A percentile compares a stretch with the other conserved stretches of the same genome.
phyloP scores from a whole-genome alignment of 331 rosid genomes.

The Saraca asoca region DNA sequence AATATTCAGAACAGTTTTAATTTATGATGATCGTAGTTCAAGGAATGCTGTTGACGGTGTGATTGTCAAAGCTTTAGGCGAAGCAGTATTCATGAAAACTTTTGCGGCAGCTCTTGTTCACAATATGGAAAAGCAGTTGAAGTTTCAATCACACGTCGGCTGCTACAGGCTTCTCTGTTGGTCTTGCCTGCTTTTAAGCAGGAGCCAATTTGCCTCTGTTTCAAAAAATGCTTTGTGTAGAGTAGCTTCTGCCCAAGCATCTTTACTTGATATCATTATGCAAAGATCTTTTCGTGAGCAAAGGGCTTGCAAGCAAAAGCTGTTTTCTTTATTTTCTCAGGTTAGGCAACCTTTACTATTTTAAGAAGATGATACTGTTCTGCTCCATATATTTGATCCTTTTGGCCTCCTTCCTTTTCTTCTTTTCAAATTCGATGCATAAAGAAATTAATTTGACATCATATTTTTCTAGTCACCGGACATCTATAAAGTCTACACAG shows the following conservation, averaged over 20 bases:
- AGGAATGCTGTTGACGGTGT: constrained; percentile 81
- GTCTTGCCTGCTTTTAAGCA: constrained; percentile 74
- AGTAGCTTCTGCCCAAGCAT: constrained; percentile 74
- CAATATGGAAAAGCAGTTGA: constrained; percentile 79
- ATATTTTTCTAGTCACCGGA: constrained; percentile 59
- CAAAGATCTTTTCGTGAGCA: constrained; percentile 60
- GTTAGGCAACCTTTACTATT: constrained; percentile 44
- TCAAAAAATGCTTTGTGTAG: constrained; percentile 87
- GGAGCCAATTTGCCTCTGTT: constrained; percentile 65
- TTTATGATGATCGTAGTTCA: constrained; percentile 82
- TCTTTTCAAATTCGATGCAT: constrained; percentile 1
- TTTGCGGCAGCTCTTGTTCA: constrained; percentile 87
- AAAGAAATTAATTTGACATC: constrained; percentile 11
- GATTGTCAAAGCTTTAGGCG: constrained; percentile 61
- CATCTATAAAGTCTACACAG: constrained; percentile 63
- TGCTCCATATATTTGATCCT: constrained; percentile 16
- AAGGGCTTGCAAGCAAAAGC: constrained; percentile 64
- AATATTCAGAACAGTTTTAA: constrained; percentile 60
- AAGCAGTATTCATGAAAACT: constrained; percentile 73
- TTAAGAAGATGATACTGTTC: constrained; percentile 9
- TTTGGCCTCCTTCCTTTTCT: background rate
- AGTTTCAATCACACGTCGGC: constrained; percentile 68
- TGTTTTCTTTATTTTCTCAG: constrained; percentile 75
- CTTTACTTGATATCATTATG: constrained; percentile 55
- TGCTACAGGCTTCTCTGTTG: constrained; percentile 78